These are phyloP conservation scores for Gamsiella multidivaricata DNA, from an alignment of 192 early-diverging fungal genomes.

Conservation along the genomic window DNA sequence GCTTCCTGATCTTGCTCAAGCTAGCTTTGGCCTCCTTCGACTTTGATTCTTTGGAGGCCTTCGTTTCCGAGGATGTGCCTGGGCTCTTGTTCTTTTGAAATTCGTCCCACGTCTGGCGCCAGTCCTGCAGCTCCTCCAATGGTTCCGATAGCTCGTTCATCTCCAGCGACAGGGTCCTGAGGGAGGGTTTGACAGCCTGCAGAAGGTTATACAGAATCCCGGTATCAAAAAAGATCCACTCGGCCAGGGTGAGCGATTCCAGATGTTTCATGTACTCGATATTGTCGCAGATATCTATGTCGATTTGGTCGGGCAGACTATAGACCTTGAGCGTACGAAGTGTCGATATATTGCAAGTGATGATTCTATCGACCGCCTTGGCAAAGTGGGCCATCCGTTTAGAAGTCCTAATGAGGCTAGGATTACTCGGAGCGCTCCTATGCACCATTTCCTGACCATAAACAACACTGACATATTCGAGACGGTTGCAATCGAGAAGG, in stretches of 20 bases:
- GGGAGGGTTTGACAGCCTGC: not conserved
- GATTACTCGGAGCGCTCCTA: too few species aligned
- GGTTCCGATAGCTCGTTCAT: not conserved
- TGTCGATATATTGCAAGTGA: not conserved
- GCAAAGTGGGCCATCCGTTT: not conserved
- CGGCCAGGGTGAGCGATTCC: not conserved
- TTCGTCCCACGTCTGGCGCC: not conserved
- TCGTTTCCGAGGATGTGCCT: not conserved
- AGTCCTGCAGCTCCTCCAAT: not conserved
- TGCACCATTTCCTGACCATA: not conserved
- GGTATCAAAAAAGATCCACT: not conserved
- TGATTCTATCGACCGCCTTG: conserved; percentile 1
- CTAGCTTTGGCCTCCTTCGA: not conserved
- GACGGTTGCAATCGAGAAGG: not conserved
- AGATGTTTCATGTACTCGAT: conserved; percentile 3
- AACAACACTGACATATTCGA: not conserved
- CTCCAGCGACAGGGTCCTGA: conserved; percentile 8
- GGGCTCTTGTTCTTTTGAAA: not conserved
- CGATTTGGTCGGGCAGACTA: not conserved
- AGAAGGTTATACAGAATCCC: not conserved
- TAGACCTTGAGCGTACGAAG: not conserved
- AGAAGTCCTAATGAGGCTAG: not conserved
- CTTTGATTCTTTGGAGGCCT: not conserved
- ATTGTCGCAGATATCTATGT: not conserved
- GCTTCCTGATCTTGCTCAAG: conserved; percentile 8